phyloP scores from a whole-genome alignment of 768 basidiomycete genomes.

The Suillus brevipes region DNA sequence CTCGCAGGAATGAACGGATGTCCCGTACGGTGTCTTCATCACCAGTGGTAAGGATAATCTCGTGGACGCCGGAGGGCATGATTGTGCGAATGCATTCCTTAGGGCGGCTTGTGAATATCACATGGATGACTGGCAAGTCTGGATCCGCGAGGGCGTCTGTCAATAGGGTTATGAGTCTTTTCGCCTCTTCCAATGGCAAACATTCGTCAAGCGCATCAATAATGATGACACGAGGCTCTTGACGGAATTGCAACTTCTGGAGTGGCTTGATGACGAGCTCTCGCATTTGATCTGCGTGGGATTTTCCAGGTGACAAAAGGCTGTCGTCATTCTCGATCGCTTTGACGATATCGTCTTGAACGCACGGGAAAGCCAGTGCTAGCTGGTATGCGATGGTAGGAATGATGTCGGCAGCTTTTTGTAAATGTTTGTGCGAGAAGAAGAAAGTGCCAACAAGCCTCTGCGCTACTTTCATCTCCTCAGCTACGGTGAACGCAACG shows the following conservation, averaged over 20 bases:
- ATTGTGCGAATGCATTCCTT: not conserved
- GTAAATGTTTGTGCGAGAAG: slow-evolving; percentile 16
- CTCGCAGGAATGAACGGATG: slow-evolving; percentile 15
- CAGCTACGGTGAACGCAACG: not conserved
- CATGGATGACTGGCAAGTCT: not conserved
- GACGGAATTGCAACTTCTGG: slow-evolving; percentile 5
- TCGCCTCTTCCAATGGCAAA: slow-evolving; percentile 13
- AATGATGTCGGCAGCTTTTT: slow-evolving; percentile 7
- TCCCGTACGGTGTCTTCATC: slow-evolving; percentile 13
- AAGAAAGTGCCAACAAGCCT: slow-evolving; percentile 22
- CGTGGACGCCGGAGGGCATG: slow-evolving; percentile 7
- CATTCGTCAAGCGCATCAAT: slow-evolving; percentile 11
- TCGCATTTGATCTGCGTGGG: slow-evolving; percentile 13
- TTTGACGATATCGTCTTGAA: slow-evolving; percentile 8
- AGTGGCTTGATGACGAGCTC: slow-evolving; percentile 19
- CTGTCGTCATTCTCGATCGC: slow-evolving; percentile 15
- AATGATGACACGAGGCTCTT: slow-evolving; percentile 3
- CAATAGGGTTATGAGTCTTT: slow-evolving; percentile 11
- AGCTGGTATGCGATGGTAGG: slow-evolving; percentile 20
- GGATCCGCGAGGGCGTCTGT: slow-evolving; percentile 10
- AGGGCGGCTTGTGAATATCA: not conserved
- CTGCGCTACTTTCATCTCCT: not conserved
- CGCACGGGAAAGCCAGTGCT: slow-evolving; percentile 9
- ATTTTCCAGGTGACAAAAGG: not conserved
- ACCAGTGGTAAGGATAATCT: slow-evolving; percentile 4